Percentiles rank a stretch among this genome's conserved stretches.
These are phyloP conservation scores for Detonula confervacea DNA, from an alignment of 352 stramenopile genomes.

Conservation along the genomic window DNA sequence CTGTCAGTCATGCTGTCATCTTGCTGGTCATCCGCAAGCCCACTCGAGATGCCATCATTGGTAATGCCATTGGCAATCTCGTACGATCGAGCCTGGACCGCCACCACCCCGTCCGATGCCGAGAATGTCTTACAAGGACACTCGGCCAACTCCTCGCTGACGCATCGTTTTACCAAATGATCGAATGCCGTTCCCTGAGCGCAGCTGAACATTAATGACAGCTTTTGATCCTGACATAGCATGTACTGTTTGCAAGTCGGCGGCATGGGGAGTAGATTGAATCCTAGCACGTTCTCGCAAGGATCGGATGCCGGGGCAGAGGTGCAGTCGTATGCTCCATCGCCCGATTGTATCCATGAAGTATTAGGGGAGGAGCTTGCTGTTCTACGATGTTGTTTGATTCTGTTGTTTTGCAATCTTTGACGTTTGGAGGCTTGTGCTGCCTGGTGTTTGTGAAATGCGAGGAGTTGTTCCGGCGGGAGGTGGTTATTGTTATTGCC, in stretches of 20 bases:
- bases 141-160: conserved; percentile 5
- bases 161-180: conserved; percentile 10
- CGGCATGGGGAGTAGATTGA: conserved; percentile 11
- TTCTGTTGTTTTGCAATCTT: conserved; percentile 8
- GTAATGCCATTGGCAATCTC: background rate
- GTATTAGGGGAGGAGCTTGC: background rate
- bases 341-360: background rate
- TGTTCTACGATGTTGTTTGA: background rate
- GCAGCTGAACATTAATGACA: background rate
- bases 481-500: background rate
- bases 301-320: background rate
- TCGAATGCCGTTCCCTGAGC: background rate
- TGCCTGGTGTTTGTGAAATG: background rate
- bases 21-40: too few species aligned
- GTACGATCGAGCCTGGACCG: background rate
- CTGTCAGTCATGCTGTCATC: too few species aligned
- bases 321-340: conserved; percentile 3
- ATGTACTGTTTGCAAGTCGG: conserved; percentile 1
- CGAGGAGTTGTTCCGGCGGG: background rate
- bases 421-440: background rate
- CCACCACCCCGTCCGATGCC: background rate
- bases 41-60: background rate
- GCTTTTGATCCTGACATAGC: background rate
- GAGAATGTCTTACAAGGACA: conserved; percentile 6
- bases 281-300: conserved; percentile 3